Evolutionary conservation across 169 alveolate genomes (phyloP).

Genomic region (Plasmodium vivax): DNA sequence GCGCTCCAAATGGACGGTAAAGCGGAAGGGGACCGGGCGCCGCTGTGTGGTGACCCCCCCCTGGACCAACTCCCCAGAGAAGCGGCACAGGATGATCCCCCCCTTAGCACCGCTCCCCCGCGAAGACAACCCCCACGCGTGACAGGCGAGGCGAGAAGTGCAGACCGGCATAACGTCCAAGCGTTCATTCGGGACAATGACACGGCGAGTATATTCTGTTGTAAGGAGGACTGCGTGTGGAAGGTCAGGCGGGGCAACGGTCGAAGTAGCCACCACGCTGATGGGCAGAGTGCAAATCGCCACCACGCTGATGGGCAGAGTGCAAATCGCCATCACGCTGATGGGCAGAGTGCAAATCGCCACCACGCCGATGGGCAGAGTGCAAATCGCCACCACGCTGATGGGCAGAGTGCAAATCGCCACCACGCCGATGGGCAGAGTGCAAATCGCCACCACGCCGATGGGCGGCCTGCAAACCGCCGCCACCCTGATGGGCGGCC

Average conservation of each 20-base stretch:
- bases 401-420: too few relatives aligned
- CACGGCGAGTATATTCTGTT: slow-evolving; percentile 38
- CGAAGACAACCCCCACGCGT: background rate
- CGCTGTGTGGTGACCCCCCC: background rate
- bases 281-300: background rate
- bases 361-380: background rate
- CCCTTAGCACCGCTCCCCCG: background rate
- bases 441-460: background rate
- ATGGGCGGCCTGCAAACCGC: background rate
- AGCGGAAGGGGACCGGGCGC: background rate
- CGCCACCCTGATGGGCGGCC: background rate
- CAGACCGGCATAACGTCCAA: background rate
- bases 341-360: too few relatives aligned
- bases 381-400: background rate
- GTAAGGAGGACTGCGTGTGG: slow-evolving; percentile 73
- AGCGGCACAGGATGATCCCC: background rate
- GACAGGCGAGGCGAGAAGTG: background rate
- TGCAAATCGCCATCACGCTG: background rate
- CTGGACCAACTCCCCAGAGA: background rate
- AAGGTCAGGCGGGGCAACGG: slow-evolving; percentile 3
- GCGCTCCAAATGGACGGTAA: background rate
- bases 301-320: background rate
- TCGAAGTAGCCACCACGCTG: background rate
- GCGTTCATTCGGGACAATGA: slow-evolving; percentile 1
- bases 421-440: background rate